A percentile compares a stretch with the other conserved stretches of the same genome.
Evolutionary conservation across 192 early-diverging fungal species (phyloP).

Genomic region (Backusella macrospora): DNA sequence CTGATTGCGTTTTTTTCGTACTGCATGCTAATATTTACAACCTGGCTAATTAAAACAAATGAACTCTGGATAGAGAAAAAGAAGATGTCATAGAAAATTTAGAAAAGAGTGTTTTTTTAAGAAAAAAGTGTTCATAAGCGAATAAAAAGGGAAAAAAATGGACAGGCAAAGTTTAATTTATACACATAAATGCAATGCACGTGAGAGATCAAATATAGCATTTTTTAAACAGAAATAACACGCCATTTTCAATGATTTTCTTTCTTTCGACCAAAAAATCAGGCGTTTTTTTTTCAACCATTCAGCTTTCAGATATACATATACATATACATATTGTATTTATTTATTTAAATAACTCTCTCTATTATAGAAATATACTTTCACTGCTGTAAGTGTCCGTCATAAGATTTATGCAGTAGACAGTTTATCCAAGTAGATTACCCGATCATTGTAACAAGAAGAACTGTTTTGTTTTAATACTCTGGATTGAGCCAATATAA

Average conservation of each 20-base stretch:
- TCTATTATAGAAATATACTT: too few relatives aligned
- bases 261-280: conserved; percentile 1
- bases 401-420: too few relatives aligned
- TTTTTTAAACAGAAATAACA: not conserved
- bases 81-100: not conserved
- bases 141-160: conserved; percentile 3
- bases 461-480: too few relatives aligned
- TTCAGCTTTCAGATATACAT: not conserved
- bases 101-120: not conserved
- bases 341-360: too few relatives aligned
- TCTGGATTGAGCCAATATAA: too few relatives aligned
- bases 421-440: too few relatives aligned
- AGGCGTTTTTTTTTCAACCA: conserved; percentile 9
- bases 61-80: not conserved
- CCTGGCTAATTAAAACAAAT: not conserved
- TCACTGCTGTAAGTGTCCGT: too few relatives aligned
- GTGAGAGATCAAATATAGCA: not conserved
- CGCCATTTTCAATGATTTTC: not conserved
- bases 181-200: not conserved
- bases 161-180: not conserved
- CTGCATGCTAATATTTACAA: not conserved
- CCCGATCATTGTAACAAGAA: too few relatives aligned
- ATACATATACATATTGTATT: not conserved
- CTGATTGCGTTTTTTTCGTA: not conserved
- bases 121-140: not conserved